These are phyloP conservation scores for Mycocentrospora acerina DNA, from an alignment of 2,329 filamentous ascomycete genomes.

Conservation along the genomic window DNA sequence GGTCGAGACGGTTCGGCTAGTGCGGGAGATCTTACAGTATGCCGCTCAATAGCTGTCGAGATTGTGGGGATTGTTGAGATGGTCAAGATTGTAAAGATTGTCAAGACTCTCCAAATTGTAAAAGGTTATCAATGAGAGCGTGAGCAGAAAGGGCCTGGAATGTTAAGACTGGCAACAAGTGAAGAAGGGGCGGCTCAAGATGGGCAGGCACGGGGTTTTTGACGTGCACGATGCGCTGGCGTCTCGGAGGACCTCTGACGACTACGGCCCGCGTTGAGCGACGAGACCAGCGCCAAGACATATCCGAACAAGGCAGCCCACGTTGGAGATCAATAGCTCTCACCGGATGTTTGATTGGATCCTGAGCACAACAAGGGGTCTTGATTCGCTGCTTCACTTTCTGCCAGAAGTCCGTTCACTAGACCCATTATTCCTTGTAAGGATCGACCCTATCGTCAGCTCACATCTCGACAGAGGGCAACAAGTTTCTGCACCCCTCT, in stretches of 20 bases:
- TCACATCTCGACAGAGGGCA: constrained; percentile 13
- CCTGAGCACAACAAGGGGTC: not conserved
- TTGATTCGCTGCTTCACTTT: constrained; percentile 36
- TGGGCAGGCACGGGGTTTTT: constrained; percentile 33
- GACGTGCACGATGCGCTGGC: constrained; percentile 36
- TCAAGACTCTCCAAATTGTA: too few relatives aligned
- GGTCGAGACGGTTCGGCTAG: constrained; percentile 6
- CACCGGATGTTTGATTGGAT: constrained; percentile 22
- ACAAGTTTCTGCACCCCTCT: constrained; percentile 23
- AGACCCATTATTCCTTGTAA: constrained; percentile 12
- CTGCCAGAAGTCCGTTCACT: constrained; percentile 7
- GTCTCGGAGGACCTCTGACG: constrained; percentile 30
- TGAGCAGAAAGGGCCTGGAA: constrained; percentile 1
- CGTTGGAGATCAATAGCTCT: constrained; percentile 20
- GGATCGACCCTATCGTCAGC: constrained; percentile 23
- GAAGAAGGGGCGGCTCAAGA: constrained; percentile 19
- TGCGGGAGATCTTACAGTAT: constrained; percentile 20
- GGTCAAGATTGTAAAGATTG: too few relatives aligned
- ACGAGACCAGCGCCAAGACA: constrained; percentile 21
- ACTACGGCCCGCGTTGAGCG: constrained; percentile 23
- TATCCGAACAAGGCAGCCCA: constrained; percentile 31
- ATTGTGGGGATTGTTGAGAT: constrained; percentile 1
- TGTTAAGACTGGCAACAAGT: constrained; percentile 31
- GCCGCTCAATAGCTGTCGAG: constrained; percentile 3
- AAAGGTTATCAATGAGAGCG: too few relatives aligned